Evolutionary conservation across 2,329 filamentous ascomycete species (phyloP).

Genomic region (Hypoxylon sp.): DNA sequence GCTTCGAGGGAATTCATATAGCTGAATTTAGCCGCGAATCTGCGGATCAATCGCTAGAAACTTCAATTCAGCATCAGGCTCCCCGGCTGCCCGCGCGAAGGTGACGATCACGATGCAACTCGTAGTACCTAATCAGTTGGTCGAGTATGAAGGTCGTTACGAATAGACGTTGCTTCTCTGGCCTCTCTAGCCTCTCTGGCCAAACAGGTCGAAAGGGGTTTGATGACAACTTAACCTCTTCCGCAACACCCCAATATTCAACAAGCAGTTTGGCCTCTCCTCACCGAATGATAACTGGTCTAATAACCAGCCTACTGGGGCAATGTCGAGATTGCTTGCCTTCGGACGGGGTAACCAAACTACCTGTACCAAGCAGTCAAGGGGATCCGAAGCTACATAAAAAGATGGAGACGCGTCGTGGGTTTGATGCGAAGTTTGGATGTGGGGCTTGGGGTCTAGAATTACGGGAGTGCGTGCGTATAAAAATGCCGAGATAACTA

Average conservation of each 20-base stretch:
- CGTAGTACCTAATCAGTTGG: constrained; percentile 12
- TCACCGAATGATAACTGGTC: constrained; percentile 49
- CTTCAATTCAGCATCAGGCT: constrained; percentile 43
- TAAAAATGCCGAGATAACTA: constrained; percentile 36
- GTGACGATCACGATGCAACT: constrained; percentile 21
- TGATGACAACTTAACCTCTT: constrained; percentile 21
- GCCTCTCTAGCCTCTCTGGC: no score
- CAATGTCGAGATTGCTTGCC: constrained; percentile 20
- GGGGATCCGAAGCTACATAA: constrained; percentile 35
- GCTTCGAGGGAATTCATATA: constrained; percentile 75
- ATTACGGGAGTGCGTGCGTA: constrained; percentile 39
- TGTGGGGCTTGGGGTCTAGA: constrained; percentile 46
- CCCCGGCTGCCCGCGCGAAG: constrained; percentile 14
- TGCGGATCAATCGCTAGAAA: constrained; percentile 39
- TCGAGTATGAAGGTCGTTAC: constrained; percentile 2
- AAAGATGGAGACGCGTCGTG: constrained; percentile 44
- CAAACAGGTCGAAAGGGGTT: constrained; percentile 15
- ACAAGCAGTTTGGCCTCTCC: constrained; percentile 20
- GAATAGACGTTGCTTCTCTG: constrained; percentile 25
- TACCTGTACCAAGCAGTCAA: constrained; percentile 26
- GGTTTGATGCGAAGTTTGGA: constrained; percentile 33
- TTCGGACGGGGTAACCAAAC: constrained; percentile 13
- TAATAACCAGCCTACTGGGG: constrained; percentile 53
- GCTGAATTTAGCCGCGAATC: constrained; percentile 47
- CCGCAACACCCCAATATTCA: constrained; percentile 29